Conservation (phyloP, 257 asterid genomes). For the Linderniella brevidens region DNA sequence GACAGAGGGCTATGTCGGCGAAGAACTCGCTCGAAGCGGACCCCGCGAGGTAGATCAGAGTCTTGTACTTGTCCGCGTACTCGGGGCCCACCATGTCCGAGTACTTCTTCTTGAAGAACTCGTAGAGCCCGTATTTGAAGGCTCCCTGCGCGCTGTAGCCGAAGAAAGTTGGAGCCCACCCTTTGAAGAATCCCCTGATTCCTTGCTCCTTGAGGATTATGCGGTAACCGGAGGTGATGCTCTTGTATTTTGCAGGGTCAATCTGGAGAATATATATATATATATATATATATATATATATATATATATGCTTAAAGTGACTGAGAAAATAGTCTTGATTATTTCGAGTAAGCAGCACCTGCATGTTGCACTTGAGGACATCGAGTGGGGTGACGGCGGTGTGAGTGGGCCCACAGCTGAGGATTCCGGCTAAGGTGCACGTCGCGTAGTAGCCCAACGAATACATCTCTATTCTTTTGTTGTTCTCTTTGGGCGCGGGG, state of each 20-base stretch:
- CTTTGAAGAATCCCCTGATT: constrained; percentile 53
- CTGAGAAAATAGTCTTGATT: too few relatives aligned
- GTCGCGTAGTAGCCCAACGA: constrained; percentile 39
- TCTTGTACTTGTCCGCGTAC: constrained; percentile 23
- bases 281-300: too few relatives aligned
- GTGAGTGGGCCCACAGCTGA: constrained; percentile 62
- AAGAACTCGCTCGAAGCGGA: constrained; percentile 69
- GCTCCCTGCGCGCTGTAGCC: constrained; percentile 73
- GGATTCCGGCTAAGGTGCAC: constrained; percentile 51
- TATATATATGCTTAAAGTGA: too few relatives aligned
- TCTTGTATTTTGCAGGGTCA: constrained; percentile 40
- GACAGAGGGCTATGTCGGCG: constrained; percentile 71
- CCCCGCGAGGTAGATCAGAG: constrained; percentile 47
- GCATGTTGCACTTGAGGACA: constrained; percentile 69
- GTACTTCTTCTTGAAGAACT: constrained; percentile 48
- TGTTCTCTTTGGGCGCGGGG: constrained; percentile 9
- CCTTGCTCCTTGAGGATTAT: constrained; percentile 57
- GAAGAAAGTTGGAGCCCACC: constrained; percentile 65
- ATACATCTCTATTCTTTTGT: constrained; percentile 29
- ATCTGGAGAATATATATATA: too few relatives aligned
- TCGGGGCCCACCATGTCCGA: constrained; percentile 20
- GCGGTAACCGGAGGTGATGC: constrained; percentile 41
- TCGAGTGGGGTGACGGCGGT: constrained; percentile 70
- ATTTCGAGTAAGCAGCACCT: too few relatives aligned
- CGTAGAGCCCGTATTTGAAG: constrained; percentile 54